Evolutionary conservation across 1,139 yeast genomes (phyloP), one percentile per base, ranked within the genome.

Genomic region (Geotrichum cucujoidarum): DNA sequence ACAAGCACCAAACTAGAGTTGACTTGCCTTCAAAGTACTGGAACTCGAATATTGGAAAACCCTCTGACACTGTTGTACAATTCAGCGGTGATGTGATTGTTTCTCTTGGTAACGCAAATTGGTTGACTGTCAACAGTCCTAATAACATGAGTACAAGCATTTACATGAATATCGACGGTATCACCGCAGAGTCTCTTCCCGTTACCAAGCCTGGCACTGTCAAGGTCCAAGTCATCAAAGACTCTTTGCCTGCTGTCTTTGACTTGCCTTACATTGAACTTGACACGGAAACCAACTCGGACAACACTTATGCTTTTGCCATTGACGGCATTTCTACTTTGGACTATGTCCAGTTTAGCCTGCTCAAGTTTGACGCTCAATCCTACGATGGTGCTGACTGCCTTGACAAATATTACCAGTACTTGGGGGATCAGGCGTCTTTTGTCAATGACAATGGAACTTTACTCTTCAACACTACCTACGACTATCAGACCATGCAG

Each of bases 211-310:
- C 48, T 3, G 52, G 49, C 13, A 41, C 40, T 10, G 43, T 45
- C 20, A 29, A 34, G 3, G 45, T 46, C n/a, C 45, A 43, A 16
- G 37, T 43, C 17, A 36, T 49, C 13, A 30, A 45, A 20, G 37
- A 49, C 13, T 40, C 49, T 11, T 27, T 47, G 5, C 52, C 52
- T 13, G 49, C 43, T 17, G 47, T 45, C 8, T 45, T 49, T 21
- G 34, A 44, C 7, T 20, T 45, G 10, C 52, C 52, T 3, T 25
- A 30, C 18, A 22, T 40, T 10, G 22, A 35, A 10, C 21, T 40
- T 7, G 30, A 43, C 18, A 34, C 43, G 4, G 47, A 47, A 6
- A 18, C 34, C 18, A 14, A n/a, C 18, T n/a, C 34, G 16, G 45
- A 45, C 16, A 42, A 40, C 17, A 35, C 45, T 13, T 36, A 32